phyloP scores from a whole-genome alignment of 2,329 filamentous ascomycete genomes.

The Diaporthe sp. region DNA sequence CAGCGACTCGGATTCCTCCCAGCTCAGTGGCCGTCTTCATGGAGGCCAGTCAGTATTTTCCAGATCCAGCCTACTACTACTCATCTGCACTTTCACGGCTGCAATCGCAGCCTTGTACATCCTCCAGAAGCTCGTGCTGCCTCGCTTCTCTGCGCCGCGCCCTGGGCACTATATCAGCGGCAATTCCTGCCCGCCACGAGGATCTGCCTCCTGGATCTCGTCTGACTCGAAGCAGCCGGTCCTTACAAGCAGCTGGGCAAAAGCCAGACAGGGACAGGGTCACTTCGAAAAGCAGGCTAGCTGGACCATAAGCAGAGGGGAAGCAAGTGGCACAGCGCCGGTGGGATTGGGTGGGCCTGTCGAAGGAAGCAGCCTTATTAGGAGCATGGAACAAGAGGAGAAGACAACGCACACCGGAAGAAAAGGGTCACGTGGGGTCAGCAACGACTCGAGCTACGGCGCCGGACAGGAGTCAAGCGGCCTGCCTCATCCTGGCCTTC shows the following conservation, averaged over 20 bases:
- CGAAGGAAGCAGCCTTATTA: slow-evolving; percentile 33
- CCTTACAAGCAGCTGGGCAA: background rate
- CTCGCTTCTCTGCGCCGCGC: slow-evolving; percentile 1
- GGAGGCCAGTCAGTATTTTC: slow-evolving; percentile 10
- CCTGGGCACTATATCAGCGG: background rate
- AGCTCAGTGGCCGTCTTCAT: slow-evolving; percentile 16
- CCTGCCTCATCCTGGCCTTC: slow-evolving; percentile 23
- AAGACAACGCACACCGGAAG: slow-evolving; percentile 14
- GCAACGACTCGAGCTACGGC: slow-evolving; percentile 42
- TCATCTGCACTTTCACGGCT: background rate
- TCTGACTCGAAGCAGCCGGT: slow-evolving; percentile 8
- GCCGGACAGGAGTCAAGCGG: slow-evolving; percentile 28
- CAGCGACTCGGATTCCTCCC: slow-evolving; percentile 30
- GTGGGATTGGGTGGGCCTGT: slow-evolving; percentile 40
- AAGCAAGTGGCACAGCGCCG: slow-evolving; percentile 38
- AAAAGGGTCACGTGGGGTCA: slow-evolving; percentile 48
- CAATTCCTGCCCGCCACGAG: slow-evolving; percentile 10
- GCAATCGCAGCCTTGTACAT: slow-evolving; percentile 6
- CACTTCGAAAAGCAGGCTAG: slow-evolving; percentile 36
- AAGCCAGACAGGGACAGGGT: slow-evolving; percentile 36
- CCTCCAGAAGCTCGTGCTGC: background rate
- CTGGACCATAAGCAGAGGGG: slow-evolving; percentile 34
- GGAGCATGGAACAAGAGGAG: slow-evolving; percentile 45
- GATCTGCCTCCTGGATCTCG: background rate
- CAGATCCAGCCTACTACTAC: background rate